Base-by-base conservation (phyloP, 495 filamentous ascomycete species). In the Lasiosphaeris hirsuta region DNA sequence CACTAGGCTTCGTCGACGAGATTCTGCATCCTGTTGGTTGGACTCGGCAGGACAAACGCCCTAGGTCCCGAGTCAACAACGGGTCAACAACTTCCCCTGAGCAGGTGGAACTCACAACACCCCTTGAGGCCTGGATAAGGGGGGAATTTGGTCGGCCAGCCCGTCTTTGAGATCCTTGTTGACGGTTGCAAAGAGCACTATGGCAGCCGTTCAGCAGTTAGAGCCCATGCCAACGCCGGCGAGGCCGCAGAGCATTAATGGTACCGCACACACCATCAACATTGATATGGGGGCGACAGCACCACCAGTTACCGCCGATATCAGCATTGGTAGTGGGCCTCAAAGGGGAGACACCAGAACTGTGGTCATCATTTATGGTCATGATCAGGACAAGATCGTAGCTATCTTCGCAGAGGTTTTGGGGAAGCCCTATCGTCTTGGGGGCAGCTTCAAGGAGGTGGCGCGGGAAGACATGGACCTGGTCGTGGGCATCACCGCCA, bases 391-490 rank as follows among this genome's bases (percentile, higher is more conserved):
- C 43, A 76, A 77, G 30, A 85, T 90, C 53, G 85, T 88, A 18
- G 80, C 80, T 15, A 73, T 86, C 33, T 85, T 87, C 53, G 86
- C 86, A 11, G 85, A 89, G 48, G 80, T 89, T 11, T 68, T 89
- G 40, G 86, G 86, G 39, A 88, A 87, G 64, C 80, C 83, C 47
- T 82, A 81, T 71, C 80, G 78, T 33, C 72, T 82, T 30, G 81
- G 78, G 46, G 72, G 72, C 10, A 73, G 77, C 48, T 78, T 87
- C 45, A 75, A 72, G 37, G 75, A 77, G 2, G 74, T 84, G 11
- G 75, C 73, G 15, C 65, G 64, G 15, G 72, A 73, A 17, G 79
- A 80, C 43, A 74, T 77, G 58, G 78, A 76, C 30, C 67, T 77
- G 10, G 84, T 89, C 3, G 77, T 86, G 36, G 86, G 86, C 1